Evolutionary conservation across 441 rosid species (phyloP), one percentile per base, ranked within the genome.

Genomic region (Heliophila coronopifolia): DNA sequence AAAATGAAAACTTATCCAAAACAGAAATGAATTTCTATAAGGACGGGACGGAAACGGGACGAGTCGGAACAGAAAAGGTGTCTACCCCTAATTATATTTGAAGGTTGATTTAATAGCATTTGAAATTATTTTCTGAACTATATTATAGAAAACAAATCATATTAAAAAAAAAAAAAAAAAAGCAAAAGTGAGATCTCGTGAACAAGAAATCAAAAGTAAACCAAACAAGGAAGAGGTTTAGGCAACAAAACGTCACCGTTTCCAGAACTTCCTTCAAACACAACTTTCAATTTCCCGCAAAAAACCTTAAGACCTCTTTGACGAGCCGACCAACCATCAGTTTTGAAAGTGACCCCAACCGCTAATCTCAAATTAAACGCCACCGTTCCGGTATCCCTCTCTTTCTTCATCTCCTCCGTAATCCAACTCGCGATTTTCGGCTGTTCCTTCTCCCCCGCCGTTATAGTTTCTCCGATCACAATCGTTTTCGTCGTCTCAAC

Each of bases 241-340:
- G 59, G 57, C 28, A 40, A 36, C 3, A 8, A 64, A 43, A 73
- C 62, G 31, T 56, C 54, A 20, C 79, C 87, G 47, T 63, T 51
- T 5, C 50, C 49, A 0, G 82, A 16, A 4, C 3, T 55, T 9
- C 67, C 70, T 16, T 11, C 50, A 20, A 79, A 71, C 9, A 16
- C 52, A 30, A 74, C 68, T 62, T 46, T 65, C 64, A 80, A 44
- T 34, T 61, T 67, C 2, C 65, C 71, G 30, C 87, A 80, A 8
- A 34, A 37, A 50, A 80, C 73, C 50, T 60, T 63, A 41, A 75
- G 46, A 31, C 41, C 57, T 15, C 54, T 38, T 12, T 53, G 54
- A 36, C 71, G 68, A 26, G 50, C 58, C 68, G 71, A 35, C 72
- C 71, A 61, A 5, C 63, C 54, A 0, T 70, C 73, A 0, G 60